These are phyloP conservation scores for Penicillium ochrochloron DNA, from an alignment of 495 filamentous ascomycete species.

Conservation along the genomic window DNA sequence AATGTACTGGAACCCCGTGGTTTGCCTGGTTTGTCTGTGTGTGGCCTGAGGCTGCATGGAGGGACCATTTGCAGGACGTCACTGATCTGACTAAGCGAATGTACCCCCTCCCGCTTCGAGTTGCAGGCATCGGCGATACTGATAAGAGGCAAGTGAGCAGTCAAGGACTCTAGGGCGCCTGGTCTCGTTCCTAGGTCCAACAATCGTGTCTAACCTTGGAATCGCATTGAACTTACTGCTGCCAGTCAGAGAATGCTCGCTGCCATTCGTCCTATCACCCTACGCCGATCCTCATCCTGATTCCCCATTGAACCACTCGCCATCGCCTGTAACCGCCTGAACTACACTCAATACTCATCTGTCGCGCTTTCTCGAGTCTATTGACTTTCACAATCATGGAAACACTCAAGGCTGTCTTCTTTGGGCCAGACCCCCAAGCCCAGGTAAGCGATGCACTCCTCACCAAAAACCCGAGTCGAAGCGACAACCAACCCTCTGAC, in stretches of 20 bases:
- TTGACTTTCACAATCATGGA: slow-evolving; percentile 69
- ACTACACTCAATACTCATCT: neutral
- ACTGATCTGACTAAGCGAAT: slow-evolving; percentile 18
- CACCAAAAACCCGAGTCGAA: neutral
- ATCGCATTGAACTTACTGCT: neutral
- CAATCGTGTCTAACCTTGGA: neutral
- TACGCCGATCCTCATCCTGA: slow-evolving; percentile 9
- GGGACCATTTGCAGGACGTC: slow-evolving; percentile 13
- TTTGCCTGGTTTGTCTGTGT: slow-evolving; percentile 43
- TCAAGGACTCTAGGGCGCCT: slow-evolving; percentile 7
- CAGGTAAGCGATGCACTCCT: slow-evolving; percentile 63
- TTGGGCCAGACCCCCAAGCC: slow-evolving; percentile 86
- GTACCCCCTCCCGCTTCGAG: slow-evolving; percentile 19
- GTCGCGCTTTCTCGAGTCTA: neutral
- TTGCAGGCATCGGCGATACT: slow-evolving; percentile 21
- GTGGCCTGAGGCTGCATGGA: slow-evolving; percentile 25
- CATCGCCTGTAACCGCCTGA: neutral
- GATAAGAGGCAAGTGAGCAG: slow-evolving; percentile 23
- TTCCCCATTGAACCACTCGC: neutral
- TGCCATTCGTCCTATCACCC: slow-evolving; percentile 17
- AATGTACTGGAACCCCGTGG: slow-evolving; percentile 48
- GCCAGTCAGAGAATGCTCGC: slow-evolving; percentile 17
- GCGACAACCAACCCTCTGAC: slow-evolving; percentile 5
- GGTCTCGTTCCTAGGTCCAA: slow-evolving; percentile 8
- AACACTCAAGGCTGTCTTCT: slow-evolving; percentile 82